A percentile compares a stretch with the other conserved stretches of the same genome.
These are phyloP conservation scores for Pisolithus tinctorius DNA, from an alignment of 768 basidiomycete species.

Conservation along the genomic window DNA sequence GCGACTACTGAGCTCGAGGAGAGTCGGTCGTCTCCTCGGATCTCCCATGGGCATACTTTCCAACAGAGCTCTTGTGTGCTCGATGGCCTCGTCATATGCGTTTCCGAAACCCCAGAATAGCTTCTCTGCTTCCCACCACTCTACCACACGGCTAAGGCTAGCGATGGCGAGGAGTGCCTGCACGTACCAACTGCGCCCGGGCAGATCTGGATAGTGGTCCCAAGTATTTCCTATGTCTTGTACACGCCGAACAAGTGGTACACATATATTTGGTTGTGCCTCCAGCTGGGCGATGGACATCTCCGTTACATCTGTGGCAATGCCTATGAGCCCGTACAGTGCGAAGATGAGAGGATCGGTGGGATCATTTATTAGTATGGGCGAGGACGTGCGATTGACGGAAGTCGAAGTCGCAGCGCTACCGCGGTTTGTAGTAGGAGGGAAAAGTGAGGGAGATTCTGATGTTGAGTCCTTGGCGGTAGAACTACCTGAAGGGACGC, in stretches of 20 bases:
- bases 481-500: constrained; percentile 60
- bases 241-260: constrained; percentile 81
- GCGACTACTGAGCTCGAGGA: too few relatives aligned
- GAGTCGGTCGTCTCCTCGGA: too few relatives aligned
- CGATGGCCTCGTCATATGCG: constrained; percentile 63
- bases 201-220: constrained; percentile 98
- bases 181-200: constrained; percentile 96
- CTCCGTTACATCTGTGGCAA: constrained; percentile 91
- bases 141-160: constrained; percentile 91
- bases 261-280: constrained; percentile 76
- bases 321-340: constrained; percentile 84
- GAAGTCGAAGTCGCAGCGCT: constrained; percentile 38
- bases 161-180: constrained; percentile 94
- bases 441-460: constrained; percentile 88
- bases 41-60: too few relatives aligned
- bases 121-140: constrained; percentile 99
- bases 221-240: constrained; percentile 90
- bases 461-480: constrained; percentile 80
- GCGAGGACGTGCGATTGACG: constrained; percentile 69
- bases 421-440: constrained; percentile 55
- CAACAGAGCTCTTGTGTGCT: too few relatives aligned
- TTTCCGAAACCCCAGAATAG: constrained; percentile 99
- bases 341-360: constrained; percentile 85
- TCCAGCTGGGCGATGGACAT: constrained; percentile 85
- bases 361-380: constrained; percentile 79